phyloP scores from a whole-genome alignment of 129 eudicot species.

The Flaveria bidentis region DNA sequence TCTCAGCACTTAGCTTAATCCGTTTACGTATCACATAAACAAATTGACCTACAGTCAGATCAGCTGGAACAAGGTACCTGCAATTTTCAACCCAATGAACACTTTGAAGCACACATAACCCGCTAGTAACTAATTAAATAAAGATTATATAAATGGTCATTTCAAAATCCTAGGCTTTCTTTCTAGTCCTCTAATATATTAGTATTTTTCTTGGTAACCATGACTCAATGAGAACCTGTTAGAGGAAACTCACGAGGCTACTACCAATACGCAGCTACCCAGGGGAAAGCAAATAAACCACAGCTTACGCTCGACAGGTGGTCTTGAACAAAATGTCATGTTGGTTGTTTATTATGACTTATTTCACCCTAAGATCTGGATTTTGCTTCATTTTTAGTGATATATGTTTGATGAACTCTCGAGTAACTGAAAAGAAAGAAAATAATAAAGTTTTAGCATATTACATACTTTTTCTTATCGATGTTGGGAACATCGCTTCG shows the following conservation, averaged over 20 bases:
- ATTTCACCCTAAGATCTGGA: neutral
- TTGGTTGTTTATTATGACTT: neutral
- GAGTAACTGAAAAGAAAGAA: neutral
- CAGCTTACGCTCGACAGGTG: neutral
- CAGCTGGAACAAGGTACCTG: slow-evolving; percentile 96
- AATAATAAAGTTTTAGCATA: neutral
- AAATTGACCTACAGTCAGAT: slow-evolving; percentile 91
- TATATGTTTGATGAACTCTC: neutral
- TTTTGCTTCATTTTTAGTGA: too few relatives aligned
- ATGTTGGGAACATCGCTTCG: slow-evolving; percentile 53
- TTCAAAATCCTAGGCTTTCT: neutral
- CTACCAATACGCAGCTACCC: neutral
- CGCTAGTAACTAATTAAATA: neutral
- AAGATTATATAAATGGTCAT: neutral
- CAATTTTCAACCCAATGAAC: neutral
- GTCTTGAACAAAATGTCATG: neutral
- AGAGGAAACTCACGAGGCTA: neutral
- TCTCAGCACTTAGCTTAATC: slow-evolving; percentile 86
- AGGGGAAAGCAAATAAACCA: neutral
- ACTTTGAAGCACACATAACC: neutral
- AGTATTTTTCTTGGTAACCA: neutral
- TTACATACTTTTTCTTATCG: slow-evolving; percentile 53
- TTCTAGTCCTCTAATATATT: too few relatives aligned
- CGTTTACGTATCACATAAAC: slow-evolving; percentile 90
- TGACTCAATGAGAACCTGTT: neutral